Evolutionary conservation across 371 early-diverging fungal genomes (phyloP), one percentile per base, ranked within the genome.

Genomic region (Parasitella parasitica): DNA sequence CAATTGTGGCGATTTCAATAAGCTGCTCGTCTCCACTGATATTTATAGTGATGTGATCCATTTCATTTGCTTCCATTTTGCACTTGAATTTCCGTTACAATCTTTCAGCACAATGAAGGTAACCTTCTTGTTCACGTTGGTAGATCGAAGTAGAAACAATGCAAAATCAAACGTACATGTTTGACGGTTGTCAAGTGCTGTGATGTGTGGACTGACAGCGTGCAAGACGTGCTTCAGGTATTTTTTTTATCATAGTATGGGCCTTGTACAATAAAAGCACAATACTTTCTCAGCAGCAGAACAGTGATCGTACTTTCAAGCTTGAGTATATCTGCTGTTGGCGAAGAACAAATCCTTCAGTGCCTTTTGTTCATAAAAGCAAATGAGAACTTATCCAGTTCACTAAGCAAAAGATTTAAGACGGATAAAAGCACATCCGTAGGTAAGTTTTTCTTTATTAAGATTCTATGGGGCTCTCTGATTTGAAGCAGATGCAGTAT

Each of bases 301-400:
- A 35, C 57, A 32, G 32, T 32, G 32, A 32, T 32, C 1, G 32
- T 2, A 1, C 32, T 32, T 32, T 32, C 32, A 56, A 56, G 57
- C 41, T 41, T 41, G 28, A 56, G 57, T 28, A 41, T 56, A 39
- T 41, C 30, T 41, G 57, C 28, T 57, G 48, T 57, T 46, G 57
- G 6, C 11, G 24, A 57, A 48, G 48, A 57, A 34, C 48, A 57
- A 48, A 48, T 57, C 24, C 48, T 57, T 48, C 46, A 57, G 34
- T 48, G 57, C 35, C 57, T 57, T 22, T 57, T 57, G 57, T 57
- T 57, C 57, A 48, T 48, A 57, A 57, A 56, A 57, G 57, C 57
- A 57, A 57, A 57, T 34, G 57, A 57, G 49, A 57, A 57, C 48
- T 57, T 48, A 34, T 57, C 57, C 34, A 57, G 48, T 48, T 57